These are phyloP conservation scores for Penicillium corylophilum DNA, from an alignment of 2,329 filamentous ascomycete genomes.

Conservation along the genomic window DNA sequence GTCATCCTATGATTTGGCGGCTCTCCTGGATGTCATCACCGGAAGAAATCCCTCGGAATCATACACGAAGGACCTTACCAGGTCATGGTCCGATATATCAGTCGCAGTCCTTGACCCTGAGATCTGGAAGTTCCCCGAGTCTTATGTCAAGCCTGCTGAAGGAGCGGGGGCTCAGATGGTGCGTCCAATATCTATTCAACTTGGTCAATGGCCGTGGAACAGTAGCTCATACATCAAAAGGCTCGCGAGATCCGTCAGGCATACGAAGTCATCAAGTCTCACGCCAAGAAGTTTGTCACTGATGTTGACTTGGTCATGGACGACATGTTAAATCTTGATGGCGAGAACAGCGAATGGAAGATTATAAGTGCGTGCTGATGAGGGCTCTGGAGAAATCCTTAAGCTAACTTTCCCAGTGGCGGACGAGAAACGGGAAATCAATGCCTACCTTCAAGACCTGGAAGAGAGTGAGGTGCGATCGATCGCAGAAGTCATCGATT, in stretches of 20 bases:
- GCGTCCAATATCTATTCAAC: neutral
- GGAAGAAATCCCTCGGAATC: neutral
- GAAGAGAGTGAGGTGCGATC: constrained; percentile 10
- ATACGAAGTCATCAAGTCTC: constrained; percentile 6
- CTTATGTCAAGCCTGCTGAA: neutral
- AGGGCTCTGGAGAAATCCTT: neutral
- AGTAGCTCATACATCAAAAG: neutral
- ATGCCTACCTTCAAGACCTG: constrained; percentile 10
- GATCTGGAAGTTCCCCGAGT: constrained; percentile 3
- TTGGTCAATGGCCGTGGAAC: neutral
- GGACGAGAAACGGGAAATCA: constrained; percentile 7
- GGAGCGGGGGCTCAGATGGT: constrained; percentile 12
- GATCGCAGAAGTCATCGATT: constrained; percentile 11
- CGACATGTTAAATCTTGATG: constrained; percentile 5
- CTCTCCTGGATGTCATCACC: constrained; percentile 10
- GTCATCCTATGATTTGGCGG: constrained; percentile 8
- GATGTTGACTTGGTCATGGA: constrained; percentile 8
- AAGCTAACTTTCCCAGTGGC: constrained; percentile 1
- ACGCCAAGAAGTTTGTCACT: constrained; percentile 5
- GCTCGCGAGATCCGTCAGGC: constrained; percentile 6
- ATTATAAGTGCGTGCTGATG: constrained; percentile 7
- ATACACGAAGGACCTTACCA: constrained; percentile 2
- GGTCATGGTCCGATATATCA: constrained; percentile 11
- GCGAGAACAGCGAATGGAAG: constrained; percentile 4
- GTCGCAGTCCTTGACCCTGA: constrained; percentile 10